Percentiles rank a stretch among this genome's conserved stretches.
Conservation (phyloP, 768 basidiomycete species). For the Kwoniella sp. region DNA sequence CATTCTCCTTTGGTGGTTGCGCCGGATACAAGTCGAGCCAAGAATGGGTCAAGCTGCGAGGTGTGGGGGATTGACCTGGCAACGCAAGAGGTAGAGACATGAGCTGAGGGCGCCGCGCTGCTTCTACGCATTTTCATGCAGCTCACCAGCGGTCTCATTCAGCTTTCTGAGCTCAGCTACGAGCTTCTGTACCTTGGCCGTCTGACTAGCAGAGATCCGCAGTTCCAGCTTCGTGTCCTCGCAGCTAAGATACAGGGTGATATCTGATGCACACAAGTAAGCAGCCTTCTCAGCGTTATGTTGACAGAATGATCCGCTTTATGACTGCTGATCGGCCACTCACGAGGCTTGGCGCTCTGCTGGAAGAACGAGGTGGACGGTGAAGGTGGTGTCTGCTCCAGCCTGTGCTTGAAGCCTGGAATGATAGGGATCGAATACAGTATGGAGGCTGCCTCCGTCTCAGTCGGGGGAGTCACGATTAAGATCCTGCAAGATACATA, state of each 20-base stretch:
- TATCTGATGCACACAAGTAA: conserved; percentile 27
- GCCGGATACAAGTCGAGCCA: conserved; percentile 37
- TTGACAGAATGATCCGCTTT: neutral
- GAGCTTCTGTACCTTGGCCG: conserved; percentile 30
- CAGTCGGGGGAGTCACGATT: conserved; percentile 17
- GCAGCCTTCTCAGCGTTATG: conserved; percentile 5
- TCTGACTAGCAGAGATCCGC: conserved; percentile 32
- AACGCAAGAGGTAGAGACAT: neutral
- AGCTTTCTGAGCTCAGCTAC: conserved; percentile 36
- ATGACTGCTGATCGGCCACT: conserved; percentile 10
- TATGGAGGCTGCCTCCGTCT: conserved; percentile 10
- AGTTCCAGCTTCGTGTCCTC: conserved; percentile 27
- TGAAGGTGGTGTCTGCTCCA: conserved; percentile 46
- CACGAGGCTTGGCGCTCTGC: conserved; percentile 44
- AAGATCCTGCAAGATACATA: conserved; percentile 16
- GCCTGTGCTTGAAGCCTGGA: conserved; percentile 26
- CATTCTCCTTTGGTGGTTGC: conserved; percentile 9
- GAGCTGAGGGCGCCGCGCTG: too few species aligned
- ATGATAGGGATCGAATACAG: conserved; percentile 32
- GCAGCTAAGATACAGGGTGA: conserved; percentile 32
- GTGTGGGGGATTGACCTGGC: conserved; percentile 15
- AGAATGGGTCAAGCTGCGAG: conserved; percentile 21
- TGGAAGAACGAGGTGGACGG: conserved; percentile 48
- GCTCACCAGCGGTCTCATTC: conserved; percentile 31
- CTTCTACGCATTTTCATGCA: neutral